phyloP scores from a whole-genome alignment of 208 protist genomes.

The Strigomonas culicis region DNA sequence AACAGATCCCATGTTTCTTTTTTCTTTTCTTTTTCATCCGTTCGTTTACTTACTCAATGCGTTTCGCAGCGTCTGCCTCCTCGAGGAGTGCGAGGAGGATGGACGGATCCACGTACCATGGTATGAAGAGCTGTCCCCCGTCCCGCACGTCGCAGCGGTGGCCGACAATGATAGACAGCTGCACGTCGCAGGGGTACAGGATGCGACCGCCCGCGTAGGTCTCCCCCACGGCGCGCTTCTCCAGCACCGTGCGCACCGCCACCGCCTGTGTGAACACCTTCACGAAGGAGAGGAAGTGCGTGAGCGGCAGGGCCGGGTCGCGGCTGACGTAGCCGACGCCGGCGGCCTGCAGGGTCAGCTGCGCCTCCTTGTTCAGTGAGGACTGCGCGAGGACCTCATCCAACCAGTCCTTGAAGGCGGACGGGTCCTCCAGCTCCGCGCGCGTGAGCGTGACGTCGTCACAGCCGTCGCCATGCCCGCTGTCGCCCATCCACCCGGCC shows the following conservation, averaged over 20 bases:
- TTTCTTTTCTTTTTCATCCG: no score
- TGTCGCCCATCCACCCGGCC: slow-evolving; percentile 56
- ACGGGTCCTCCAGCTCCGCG: slow-evolving; percentile 27
- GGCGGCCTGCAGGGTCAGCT: slow-evolving; percentile 34
- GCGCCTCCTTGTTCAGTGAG: slow-evolving; percentile 51
- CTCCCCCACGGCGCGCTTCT: slow-evolving; percentile 16
- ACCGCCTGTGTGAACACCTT: slow-evolving; percentile 49
- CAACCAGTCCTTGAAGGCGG: slow-evolving; percentile 56
- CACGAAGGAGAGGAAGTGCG: slow-evolving; percentile 74
- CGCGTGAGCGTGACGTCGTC: slow-evolving; percentile 61
- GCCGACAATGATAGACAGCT: slow-evolving; percentile 59
- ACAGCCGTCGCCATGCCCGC: slow-evolving; percentile 30
- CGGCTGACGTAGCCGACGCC: slow-evolving; percentile 71
- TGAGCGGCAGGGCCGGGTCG: slow-evolving; percentile 61
- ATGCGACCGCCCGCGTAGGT: slow-evolving; percentile 1
- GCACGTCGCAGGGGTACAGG: slow-evolving; percentile 30
- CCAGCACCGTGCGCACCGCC: slow-evolving; percentile 49
- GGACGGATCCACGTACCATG: slow-evolving; percentile 77
- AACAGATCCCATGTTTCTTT: no score
- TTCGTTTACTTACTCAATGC: no score
- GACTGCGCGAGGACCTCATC: slow-evolving; percentile 81
- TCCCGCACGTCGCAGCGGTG: slow-evolving; percentile 70
- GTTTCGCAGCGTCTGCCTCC: slow-evolving; percentile 4
- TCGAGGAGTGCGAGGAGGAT: slow-evolving; percentile 54
- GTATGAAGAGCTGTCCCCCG: slow-evolving; percentile 68